phyloP scores from a whole-genome alignment of 2,329 filamentous ascomycete genomes.

The Colletotrichum sp. region DNA sequence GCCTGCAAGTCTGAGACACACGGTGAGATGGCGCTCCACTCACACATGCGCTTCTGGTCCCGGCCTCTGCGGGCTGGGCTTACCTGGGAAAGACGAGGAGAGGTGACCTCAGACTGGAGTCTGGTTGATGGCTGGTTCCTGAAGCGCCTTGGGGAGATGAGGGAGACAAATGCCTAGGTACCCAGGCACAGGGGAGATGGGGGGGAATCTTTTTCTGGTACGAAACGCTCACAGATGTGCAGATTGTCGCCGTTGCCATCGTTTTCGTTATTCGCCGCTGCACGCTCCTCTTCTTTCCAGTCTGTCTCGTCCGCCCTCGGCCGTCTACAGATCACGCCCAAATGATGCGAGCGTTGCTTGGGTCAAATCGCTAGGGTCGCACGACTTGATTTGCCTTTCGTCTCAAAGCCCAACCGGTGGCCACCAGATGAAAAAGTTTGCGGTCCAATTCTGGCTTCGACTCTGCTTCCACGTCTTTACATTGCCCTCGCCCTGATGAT shows the following conservation, averaged over 20 bases:
- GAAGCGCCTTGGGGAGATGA: not conserved
- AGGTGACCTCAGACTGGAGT: not conserved
- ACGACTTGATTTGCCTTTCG: not conserved
- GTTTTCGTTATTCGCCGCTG: not conserved
- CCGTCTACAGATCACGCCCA: not conserved
- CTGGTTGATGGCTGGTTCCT: not conserved
- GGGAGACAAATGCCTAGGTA: not conserved
- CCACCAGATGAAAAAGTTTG: not conserved
- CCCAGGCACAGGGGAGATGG: not conserved
- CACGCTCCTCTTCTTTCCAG: not conserved
- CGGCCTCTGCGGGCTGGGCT: not conserved
- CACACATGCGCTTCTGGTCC: not conserved
- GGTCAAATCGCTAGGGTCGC: not conserved
- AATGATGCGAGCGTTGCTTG: not conserved
- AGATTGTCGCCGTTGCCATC: not conserved
- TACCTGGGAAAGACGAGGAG: not conserved
- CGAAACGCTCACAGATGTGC: not conserved
- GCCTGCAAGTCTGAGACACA: conserved; percentile 15
- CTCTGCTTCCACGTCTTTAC: not conserved
- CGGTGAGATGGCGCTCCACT: conserved; percentile 11
- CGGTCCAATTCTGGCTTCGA: not conserved
- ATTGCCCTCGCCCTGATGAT: not conserved
- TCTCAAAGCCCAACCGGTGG: not conserved
- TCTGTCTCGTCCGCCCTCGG: not conserved
- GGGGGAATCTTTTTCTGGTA: not conserved